Conservation (phyloP, 192 early-diverging fungal genomes). For the Coemansia sp. region DNA sequence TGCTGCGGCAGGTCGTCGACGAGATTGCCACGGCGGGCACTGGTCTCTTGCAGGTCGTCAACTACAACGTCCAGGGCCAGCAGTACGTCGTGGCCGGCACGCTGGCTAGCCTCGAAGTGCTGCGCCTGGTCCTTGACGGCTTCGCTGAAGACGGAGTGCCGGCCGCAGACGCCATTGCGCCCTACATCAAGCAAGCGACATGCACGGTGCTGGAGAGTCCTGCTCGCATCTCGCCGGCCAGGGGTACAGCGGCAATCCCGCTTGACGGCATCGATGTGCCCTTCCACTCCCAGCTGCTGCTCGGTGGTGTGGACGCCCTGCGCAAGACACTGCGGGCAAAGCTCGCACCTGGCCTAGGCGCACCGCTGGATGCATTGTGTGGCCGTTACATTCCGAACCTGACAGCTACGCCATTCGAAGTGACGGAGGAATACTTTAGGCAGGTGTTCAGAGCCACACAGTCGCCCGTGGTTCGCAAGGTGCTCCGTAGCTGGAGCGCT, state of each 20-base stretch:
- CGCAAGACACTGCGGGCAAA: slow-evolving; percentile 69
- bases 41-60: slow-evolving; percentile 82
- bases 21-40: slow-evolving; percentile 67
- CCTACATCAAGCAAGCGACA: slow-evolving; percentile 58
- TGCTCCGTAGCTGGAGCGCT: slow-evolving; percentile 63
- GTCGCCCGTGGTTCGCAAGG: slow-evolving; percentile 58
- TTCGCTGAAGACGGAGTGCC: slow-evolving; percentile 59
- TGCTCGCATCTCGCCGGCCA: slow-evolving; percentile 57
- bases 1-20: slow-evolving; percentile 59
- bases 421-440: slow-evolving; percentile 71
- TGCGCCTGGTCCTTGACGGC: slow-evolving; percentile 78
- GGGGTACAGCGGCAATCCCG: slow-evolving; percentile 82
- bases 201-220: slow-evolving; percentile 59
- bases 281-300: slow-evolving; percentile 80
- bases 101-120: slow-evolving; percentile 62
- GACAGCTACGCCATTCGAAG: slow-evolving; percentile 82
- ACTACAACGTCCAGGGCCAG: slow-evolving; percentile 90
- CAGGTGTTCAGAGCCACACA: slow-evolving; percentile 65
- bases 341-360: slow-evolving; percentile 57
- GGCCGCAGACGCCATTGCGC: slow-evolving; percentile 67
- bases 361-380: slow-evolving; percentile 59
- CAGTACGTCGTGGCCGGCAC: slow-evolving; percentile 92
- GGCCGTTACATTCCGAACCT: slow-evolving; percentile 92
- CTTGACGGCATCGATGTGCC: slow-evolving; percentile 89
- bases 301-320: slow-evolving; percentile 75